Percentiles rank a stretch among this genome's conserved stretches.
Conservation (phyloP, 106 monocot species). For the Vanilla planifolia region DNA sequence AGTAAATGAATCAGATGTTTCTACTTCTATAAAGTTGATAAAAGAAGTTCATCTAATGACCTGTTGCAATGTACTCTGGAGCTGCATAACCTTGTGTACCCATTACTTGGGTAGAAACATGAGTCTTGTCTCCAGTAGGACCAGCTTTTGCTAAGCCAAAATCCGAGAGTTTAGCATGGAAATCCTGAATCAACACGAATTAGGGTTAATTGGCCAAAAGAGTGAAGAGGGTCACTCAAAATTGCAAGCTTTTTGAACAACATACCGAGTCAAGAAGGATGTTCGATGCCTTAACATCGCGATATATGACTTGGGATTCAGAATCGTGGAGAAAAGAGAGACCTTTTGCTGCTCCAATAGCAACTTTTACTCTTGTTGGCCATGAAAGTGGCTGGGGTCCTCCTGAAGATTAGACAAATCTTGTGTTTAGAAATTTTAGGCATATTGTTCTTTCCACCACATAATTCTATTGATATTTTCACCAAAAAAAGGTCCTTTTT, state of each 20-base stretch:
- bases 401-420: slow-evolving; percentile 4
- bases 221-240: not conserved
- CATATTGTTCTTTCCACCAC: too few relatives aligned
- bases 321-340: slow-evolving; percentile 30
- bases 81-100: slow-evolving; percentile 43
- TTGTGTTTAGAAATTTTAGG: too few relatives aligned
- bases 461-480: not conserved
- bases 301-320: slow-evolving; percentile 29
- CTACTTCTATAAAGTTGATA: too few relatives aligned
- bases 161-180: slow-evolving; percentile 40
- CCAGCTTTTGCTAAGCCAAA: slow-evolving; percentile 46
- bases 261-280: slow-evolving; percentile 46
- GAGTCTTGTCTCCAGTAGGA: slow-evolving; percentile 28
- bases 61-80: slow-evolving; percentile 36
- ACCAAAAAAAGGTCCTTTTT: not conserved
- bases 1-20: too few relatives aligned
- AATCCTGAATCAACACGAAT: slow-evolving; percentile 17
- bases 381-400: slow-evolving; percentile 41
- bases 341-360: slow-evolving; percentile 30
- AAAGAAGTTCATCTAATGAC: slow-evolving; percentile 7
- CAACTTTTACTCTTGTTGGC: slow-evolving; percentile 30
- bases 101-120: slow-evolving; percentile 30
- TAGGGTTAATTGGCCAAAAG: not conserved
- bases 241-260: not conserved
- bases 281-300: slow-evolving; percentile 40